Conservation (phyloP, 1,139 yeast genomes). For the Geotrichum reessii region DNA sequence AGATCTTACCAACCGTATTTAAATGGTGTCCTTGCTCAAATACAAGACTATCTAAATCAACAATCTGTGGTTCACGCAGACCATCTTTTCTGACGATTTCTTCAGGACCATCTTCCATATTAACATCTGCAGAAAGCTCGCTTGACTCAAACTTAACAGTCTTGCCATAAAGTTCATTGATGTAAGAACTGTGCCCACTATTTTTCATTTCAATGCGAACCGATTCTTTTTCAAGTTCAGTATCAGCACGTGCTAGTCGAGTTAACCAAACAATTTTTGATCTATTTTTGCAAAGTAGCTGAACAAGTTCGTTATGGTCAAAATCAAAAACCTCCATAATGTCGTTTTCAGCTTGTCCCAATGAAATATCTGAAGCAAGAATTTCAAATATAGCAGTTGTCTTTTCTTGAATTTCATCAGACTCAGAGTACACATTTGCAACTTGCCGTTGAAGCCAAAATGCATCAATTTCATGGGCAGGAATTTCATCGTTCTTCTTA, state of each 20-base stretch:
- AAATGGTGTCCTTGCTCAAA: conserved; percentile 71
- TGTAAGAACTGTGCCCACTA: conserved; percentile 34
- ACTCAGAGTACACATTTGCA: conserved; percentile 38
- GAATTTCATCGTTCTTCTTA: conserved; percentile 31
- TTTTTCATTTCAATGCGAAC: conserved; percentile 35
- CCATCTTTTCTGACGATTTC: conserved; percentile 22
- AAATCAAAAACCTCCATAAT: conserved; percentile 48
- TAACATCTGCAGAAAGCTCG: conserved; percentile 23
- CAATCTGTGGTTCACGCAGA: conserved; percentile 45
- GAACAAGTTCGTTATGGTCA: conserved; percentile 48
- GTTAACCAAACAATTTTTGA: conserved; percentile 52
- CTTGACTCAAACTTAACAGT: conserved; percentile 15
- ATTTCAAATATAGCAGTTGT: conserved; percentile 33
- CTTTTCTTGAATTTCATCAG: conserved; percentile 36
- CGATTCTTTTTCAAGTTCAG: conserved; percentile 35
- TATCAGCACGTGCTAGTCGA: conserved; percentile 39
- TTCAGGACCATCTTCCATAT: conserved; percentile 27
- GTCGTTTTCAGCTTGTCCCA: conserved; percentile 48
- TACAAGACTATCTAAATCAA: conserved; percentile 58
- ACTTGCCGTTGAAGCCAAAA: conserved; percentile 48
- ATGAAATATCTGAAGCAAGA: conserved; percentile 36
- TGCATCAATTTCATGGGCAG: conserved; percentile 43
- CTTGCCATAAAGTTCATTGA: conserved; percentile 31
- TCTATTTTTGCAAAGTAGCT: conserved; percentile 48
- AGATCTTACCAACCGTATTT: conserved; percentile 60